phyloP scores from a whole-genome alignment of 2,329 filamentous ascomycete genomes.

The Chaetoscypha palmicola region DNA sequence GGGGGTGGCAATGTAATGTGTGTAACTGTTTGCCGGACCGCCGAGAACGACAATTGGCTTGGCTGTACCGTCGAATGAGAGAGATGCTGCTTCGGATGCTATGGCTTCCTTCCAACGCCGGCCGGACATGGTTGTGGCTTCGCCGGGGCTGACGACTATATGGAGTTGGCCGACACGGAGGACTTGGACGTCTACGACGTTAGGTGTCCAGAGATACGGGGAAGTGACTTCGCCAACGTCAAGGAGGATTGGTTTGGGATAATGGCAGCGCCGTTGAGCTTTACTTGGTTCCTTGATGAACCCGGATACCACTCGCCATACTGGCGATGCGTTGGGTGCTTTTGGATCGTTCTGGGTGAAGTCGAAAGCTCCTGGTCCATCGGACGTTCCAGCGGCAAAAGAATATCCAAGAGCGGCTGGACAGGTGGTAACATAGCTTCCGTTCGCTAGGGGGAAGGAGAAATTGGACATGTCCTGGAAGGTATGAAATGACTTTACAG shows the following conservation, averaged over 20 bases:
- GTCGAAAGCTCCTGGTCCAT: slow-evolving; percentile 86
- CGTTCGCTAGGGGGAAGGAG: slow-evolving; percentile 66
- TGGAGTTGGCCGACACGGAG: slow-evolving; percentile 78
- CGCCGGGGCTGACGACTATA: slow-evolving; percentile 77
- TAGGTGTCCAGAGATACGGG: slow-evolving; percentile 85
- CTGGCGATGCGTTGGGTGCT: slow-evolving; percentile 53
- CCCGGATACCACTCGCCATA: slow-evolving; percentile 72
- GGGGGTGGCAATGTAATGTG: slow-evolving; percentile 66
- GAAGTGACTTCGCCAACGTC: slow-evolving; percentile 74
- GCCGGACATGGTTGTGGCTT: slow-evolving; percentile 89
- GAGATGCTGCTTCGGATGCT: slow-evolving; percentile 41
- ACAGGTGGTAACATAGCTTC: slow-evolving; percentile 65
- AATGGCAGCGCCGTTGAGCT: slow-evolving; percentile 69
- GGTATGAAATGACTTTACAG: slow-evolving; percentile 76
- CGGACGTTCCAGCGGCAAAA: slow-evolving; percentile 87
- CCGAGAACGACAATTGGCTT: slow-evolving; percentile 75
- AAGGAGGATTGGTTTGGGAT: slow-evolving; percentile 75
- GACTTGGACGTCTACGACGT: slow-evolving; percentile 82
- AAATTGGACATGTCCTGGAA: slow-evolving; percentile 77
- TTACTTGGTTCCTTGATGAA: slow-evolving; percentile 63
- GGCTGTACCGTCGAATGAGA: slow-evolving; percentile 26
- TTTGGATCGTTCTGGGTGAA: slow-evolving; percentile 83
- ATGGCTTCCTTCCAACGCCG: slow-evolving; percentile 77
- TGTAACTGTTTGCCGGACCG: slow-evolving; percentile 83
- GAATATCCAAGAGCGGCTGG: slow-evolving; percentile 84